Percentiles rank a stretch among this genome's conserved stretches.
These are phyloP conservation scores for Agaricus subrufescens DNA, from an alignment of 768 basidiomycete genomes.

Conservation along the genomic window DNA sequence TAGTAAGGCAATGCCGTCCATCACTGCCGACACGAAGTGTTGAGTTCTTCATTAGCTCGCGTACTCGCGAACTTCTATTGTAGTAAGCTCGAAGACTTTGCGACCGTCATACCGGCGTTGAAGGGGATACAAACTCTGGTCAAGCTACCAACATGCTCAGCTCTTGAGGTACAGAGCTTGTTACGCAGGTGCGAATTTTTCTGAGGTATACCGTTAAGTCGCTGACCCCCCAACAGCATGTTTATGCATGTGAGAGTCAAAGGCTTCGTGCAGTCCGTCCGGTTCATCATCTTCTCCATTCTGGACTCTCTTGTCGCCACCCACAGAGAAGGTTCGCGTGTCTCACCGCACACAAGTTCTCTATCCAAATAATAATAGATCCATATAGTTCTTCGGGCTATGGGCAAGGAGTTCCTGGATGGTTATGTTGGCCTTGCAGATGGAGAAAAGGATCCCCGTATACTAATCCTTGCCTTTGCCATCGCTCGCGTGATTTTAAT, in stretches of 20 bases:
- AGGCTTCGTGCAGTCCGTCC: conserved; percentile 73
- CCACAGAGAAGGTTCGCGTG: conserved; percentile 56
- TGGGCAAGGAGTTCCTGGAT: conserved; percentile 69
- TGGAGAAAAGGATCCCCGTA: conserved; percentile 96
- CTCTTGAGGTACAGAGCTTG: conserved; percentile 12
- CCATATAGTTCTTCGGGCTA: conserved; percentile 55
- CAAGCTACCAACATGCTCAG: conserved; percentile 53
- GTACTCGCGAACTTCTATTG: conserved; percentile 82
- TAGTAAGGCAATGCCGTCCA: conserved; percentile 43
- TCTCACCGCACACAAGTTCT: background rate
- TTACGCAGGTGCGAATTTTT: conserved; percentile 1
- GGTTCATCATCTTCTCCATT: conserved; percentile 77
- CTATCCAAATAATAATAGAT: background rate
- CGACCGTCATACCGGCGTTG: conserved; percentile 79
- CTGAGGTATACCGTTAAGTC: background rate
- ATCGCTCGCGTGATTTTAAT: conserved; percentile 82
- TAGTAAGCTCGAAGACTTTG: conserved; percentile 81
- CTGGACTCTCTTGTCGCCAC: conserved; percentile 72
- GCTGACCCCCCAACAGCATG: conserved; percentile 43
- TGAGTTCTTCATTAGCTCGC: conserved; percentile 46
- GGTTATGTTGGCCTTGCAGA: conserved; percentile 81
- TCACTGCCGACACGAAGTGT: background rate
- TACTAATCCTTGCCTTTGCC: conserved; percentile 84
- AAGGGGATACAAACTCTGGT: conserved; percentile 69
- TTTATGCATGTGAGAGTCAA: conserved; percentile 80